A percentile compares a stretch with the other conserved stretches of the same genome.
These are phyloP conservation scores for Aspergillus ruber DNA, from an alignment of 2,329 filamentous ascomycete species.

Conservation along the genomic window DNA sequence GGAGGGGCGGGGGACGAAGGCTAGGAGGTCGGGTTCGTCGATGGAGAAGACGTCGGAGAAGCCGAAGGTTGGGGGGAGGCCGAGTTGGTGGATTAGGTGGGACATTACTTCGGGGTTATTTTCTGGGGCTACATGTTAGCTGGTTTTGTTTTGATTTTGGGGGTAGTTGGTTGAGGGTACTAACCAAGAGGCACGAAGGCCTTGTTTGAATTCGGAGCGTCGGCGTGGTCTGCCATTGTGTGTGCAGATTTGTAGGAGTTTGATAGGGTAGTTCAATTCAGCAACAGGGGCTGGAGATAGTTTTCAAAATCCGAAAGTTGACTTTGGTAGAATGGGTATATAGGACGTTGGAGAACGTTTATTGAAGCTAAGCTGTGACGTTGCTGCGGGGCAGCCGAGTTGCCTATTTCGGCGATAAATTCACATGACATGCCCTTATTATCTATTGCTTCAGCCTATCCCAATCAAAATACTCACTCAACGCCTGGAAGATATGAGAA, in stretches of 20 bases:
- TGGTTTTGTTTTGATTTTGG: constrained; percentile 2
- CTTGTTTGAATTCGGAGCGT: constrained; percentile 37
- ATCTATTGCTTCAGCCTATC: constrained; percentile 1
- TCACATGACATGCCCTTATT: too few species aligned
- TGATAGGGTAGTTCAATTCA: background rate
- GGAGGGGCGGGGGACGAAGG: constrained; percentile 81
- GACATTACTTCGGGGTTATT: constrained; percentile 88
- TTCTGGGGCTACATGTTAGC: constrained; percentile 38
- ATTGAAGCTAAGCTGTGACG: too few species aligned
- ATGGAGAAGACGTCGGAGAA: constrained; percentile 92
- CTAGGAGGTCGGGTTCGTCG: constrained; percentile 74
- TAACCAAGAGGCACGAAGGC: constrained; percentile 45
- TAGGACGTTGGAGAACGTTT: background rate
- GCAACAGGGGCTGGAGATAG: background rate
- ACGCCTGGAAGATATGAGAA: background rate
- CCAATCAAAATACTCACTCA: constrained; percentile 2
- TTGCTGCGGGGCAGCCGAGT: too few species aligned
- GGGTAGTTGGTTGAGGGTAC: constrained; percentile 2
- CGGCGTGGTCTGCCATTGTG: constrained; percentile 27
- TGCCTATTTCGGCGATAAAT: too few species aligned
- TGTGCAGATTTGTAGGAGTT: background rate
- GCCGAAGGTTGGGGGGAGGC: constrained; percentile 67
- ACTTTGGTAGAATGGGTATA: background rate
- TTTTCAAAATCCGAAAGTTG: background rate
- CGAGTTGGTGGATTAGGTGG: constrained; percentile 71